Evolutionary conservation across 805 yeast species (phyloP).

Genomic region (Barnettozyma sucrosica): DNA sequence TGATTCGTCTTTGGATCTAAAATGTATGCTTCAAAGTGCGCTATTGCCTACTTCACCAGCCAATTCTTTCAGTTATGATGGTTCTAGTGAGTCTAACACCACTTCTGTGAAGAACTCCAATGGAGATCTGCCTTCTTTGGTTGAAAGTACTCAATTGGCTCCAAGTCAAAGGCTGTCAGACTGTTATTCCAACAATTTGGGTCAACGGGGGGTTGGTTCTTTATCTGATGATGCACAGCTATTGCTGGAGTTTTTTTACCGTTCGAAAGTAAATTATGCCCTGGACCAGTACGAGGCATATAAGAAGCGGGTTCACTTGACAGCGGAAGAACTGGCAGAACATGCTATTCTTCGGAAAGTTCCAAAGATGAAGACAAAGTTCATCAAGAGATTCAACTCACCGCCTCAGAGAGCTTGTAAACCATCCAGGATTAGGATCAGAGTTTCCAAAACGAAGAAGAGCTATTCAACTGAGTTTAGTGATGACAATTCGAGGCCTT

Average conservation of each 20-base stretch:
- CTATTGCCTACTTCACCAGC: neutral
- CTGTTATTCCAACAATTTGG: too few species aligned
- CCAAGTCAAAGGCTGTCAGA: neutral
- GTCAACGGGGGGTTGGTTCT: neutral
- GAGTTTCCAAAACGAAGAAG: neutral
- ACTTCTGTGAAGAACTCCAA: neutral
- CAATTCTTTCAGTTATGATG: neutral
- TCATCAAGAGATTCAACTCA: neutral
- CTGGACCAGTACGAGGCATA: neutral
- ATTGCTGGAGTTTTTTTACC: neutral
- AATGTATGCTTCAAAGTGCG: neutral
- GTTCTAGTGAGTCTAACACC: neutral
- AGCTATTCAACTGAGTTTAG: neutral
- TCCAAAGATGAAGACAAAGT: neutral
- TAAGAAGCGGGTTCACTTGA: neutral
- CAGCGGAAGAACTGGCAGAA: neutral
- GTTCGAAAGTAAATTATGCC: neutral
- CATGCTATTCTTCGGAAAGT: neutral
- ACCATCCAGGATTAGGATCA: neutral
- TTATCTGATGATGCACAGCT: neutral
- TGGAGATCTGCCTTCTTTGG: neutral
- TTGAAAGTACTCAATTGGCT: neutral
- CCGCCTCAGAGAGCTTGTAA: neutral
- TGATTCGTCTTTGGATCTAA: neutral
- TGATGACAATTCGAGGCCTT: neutral